Conservation (phyloP, 2,329 filamentous ascomycete genomes). For the Ilyonectria destructans region DNA sequence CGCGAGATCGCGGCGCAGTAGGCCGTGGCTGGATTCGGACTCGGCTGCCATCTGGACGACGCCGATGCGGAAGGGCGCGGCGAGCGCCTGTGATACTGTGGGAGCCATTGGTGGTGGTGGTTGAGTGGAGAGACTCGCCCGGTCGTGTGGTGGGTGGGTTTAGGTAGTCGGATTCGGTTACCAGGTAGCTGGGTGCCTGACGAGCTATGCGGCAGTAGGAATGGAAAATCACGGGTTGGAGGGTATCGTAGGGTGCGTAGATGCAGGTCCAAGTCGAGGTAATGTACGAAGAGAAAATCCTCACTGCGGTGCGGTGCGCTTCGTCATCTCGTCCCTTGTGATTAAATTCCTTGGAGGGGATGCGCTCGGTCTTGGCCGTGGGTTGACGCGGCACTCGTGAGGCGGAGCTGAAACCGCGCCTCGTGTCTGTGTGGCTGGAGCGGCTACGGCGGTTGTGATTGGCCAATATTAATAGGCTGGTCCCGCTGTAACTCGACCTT, state of each 20-base stretch:
- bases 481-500: neutral
- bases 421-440: constrained; percentile 46
- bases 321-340: constrained; percentile 45
- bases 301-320: constrained; percentile 30
- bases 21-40: constrained; percentile 38
- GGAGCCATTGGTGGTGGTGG: constrained; percentile 39
- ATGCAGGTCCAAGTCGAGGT: constrained; percentile 5
- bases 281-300: constrained; percentile 30
- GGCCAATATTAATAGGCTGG: constrained; percentile 46
- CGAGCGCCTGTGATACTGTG: constrained; percentile 32
- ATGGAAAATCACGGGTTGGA: neutral
- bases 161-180: neutral
- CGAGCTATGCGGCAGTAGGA: neutral
- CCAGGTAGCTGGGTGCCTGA: neutral
- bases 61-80: constrained; percentile 38
- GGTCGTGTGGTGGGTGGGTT: neutral
- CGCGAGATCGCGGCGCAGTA: constrained; percentile 68
- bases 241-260: neutral
- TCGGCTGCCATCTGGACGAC: constrained; percentile 28
- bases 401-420: constrained; percentile 51
- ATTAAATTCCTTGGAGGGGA: constrained; percentile 37
- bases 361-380: constrained; percentile 28
- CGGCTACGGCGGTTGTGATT: constrained; percentile 20
- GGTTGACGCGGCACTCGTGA: constrained; percentile 50
- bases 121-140: neutral